Percentiles rank a stretch among this genome's conserved stretches.
Conservation (phyloP, 1,139 yeast genomes). For the Hyphopichia pseudoburtonii region DNA sequence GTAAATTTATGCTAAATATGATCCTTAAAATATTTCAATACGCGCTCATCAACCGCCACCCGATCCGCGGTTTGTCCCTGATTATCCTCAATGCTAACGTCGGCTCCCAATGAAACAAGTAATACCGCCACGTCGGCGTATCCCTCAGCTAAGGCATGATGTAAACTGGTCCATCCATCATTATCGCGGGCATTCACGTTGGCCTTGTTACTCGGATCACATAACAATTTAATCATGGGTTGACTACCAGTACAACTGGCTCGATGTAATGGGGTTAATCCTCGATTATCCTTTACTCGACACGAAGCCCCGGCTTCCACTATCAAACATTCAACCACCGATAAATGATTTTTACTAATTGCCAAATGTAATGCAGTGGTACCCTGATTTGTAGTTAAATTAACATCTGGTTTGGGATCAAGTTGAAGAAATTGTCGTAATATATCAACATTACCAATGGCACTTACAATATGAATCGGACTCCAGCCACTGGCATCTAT, state of each 20-base stretch:
- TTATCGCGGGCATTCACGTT: conserved; percentile 69
- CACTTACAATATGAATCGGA: conserved; percentile 76
- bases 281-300: conserved; percentile 63
- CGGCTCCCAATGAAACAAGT: conserved; percentile 70
- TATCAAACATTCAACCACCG: conserved; percentile 52
- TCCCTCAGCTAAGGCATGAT: conserved; percentile 92
- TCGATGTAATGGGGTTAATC: conserved; percentile 71
- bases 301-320: conserved; percentile 56
- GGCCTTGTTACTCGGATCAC: conserved; percentile 54
- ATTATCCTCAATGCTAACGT: conserved; percentile 42
- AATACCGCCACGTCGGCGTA: conserved; percentile 72
- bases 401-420: conserved; percentile 35
- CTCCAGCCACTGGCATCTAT: conserved; percentile 85
- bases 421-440: conserved; percentile 37
- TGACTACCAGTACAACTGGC: conserved; percentile 80
- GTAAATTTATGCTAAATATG: too few species aligned
- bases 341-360: conserved; percentile 62
- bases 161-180: conserved; percentile 83
- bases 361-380: conserved; percentile 78
- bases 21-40: conserved; percentile 19
- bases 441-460: conserved; percentile 65
- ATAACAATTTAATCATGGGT: conserved; percentile 50
- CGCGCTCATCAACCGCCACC: conserved; percentile 63
- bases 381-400: conserved; percentile 61
- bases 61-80: conserved; percentile 61